Evolutionary conservation across 495 filamentous ascomycete genomes (phyloP).

Genomic region (Friedmanniomyces endolithicus): DNA sequence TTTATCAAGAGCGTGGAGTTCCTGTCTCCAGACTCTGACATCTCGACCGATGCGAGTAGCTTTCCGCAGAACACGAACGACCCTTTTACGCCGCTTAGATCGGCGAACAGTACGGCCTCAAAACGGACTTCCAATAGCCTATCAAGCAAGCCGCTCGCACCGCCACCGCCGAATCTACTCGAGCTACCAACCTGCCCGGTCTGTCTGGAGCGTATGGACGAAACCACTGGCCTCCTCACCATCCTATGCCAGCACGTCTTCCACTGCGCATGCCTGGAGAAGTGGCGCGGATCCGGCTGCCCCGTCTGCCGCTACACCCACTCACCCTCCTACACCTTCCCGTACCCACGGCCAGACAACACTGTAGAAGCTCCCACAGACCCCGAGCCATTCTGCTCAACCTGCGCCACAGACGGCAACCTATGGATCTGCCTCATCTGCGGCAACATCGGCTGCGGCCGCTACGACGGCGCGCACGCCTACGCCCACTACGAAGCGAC

Average conservation of each 20-base stretch:
- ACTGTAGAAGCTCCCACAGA: constrained; percentile 15
- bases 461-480: constrained; percentile 87
- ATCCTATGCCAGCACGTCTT: constrained; percentile 98
- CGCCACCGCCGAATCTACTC: constrained; percentile 76
- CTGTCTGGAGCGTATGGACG: constrained; percentile 95
- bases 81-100: constrained; percentile 44
- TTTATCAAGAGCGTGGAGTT: constrained; percentile 86
- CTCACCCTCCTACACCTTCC: constrained; percentile 20
- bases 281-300: constrained; percentile 88
- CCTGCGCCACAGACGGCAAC: constrained; percentile 62
- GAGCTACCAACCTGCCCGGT: constrained; percentile 95
- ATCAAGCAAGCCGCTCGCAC: constrained; percentile 70
- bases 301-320: constrained; percentile 89
- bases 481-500: constrained; percentile 88
- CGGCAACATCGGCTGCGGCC: constrained; percentile 81
- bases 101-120: constrained; percentile 1
- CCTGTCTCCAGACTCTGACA: constrained; percentile 34
- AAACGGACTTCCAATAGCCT: constrained; percentile 32
- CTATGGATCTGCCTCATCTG: constrained; percentile 88
- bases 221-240: constrained; percentile 85
- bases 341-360: constrained; percentile 22
- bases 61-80: constrained; percentile 49
- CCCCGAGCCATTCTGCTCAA: constrained; percentile 46
- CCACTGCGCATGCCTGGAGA: constrained; percentile 91
- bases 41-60: constrained; percentile 27